Evolutionary conservation across 1,284 basidiomycete genomes (phyloP).

Genomic region (Nidula niveotomentosa): DNA sequence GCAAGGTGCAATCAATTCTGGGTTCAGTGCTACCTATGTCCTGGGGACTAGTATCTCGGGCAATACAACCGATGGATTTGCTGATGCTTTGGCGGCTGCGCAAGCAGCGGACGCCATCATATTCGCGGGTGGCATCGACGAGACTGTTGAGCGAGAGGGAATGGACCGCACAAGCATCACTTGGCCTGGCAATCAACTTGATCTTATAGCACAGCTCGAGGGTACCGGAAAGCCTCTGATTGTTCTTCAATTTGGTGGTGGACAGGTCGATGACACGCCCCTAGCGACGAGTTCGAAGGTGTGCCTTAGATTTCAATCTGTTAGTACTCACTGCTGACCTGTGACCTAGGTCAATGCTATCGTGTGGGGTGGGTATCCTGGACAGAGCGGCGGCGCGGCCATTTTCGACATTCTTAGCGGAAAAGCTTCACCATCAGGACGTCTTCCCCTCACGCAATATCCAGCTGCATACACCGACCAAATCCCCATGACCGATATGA

Average conservation of each 20-base stretch:
- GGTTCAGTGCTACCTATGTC: constrained; percentile 42
- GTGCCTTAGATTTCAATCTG: constrained; percentile 9
- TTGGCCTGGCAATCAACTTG: constrained; percentile 57
- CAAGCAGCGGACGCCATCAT: constrained; percentile 57
- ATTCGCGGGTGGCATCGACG: constrained; percentile 59
- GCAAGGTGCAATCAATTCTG: constrained; percentile 43
- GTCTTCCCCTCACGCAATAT: constrained; percentile 54
- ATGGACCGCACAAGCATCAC: constrained; percentile 48
- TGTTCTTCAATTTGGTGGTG: constrained; percentile 55
- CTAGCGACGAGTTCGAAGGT: constrained; percentile 45
- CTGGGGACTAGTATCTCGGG: constrained; percentile 40
- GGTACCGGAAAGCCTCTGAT: constrained; percentile 47
- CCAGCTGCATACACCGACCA: constrained; percentile 46
- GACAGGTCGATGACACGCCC: constrained; percentile 48
- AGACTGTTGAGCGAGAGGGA: constrained; percentile 50
- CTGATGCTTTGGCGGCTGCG: constrained; percentile 65
- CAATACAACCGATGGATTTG: constrained; percentile 41
- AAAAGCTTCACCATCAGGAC: constrained; percentile 50
- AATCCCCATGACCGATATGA: constrained; percentile 59
- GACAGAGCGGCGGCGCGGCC: constrained; percentile 52
- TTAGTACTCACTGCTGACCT: neutral
- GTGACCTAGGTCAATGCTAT: constrained; percentile 45
- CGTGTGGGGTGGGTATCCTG: constrained; percentile 56
- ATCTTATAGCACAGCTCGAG: constrained; percentile 43
- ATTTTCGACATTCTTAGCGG: constrained; percentile 50